Evolutionary conservation across 2,329 filamentous ascomycete genomes (phyloP), one percentile per base, ranked within the genome.

Genomic region (Fusarium acutatum): DNA sequence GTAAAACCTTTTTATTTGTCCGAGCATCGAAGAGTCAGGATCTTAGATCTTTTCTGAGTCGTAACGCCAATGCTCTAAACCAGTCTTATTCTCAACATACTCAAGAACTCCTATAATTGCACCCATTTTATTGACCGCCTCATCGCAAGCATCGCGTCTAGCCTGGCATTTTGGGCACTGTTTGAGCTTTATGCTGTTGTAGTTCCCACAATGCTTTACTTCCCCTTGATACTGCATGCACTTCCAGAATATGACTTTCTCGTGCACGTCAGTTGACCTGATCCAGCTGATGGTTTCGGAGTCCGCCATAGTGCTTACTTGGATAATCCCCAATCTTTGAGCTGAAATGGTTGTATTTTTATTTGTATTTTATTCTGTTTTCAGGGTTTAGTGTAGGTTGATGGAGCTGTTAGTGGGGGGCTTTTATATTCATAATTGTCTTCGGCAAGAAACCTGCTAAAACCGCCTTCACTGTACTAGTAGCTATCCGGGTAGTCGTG

Each of bases 21-120:
- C 1, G 3, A n/a, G 24, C 5, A 22, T 17, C 3, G 12, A 15
- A 11, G 6, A 34, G 1, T 11, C 5, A 14, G 24, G 6, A 35
- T 4, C 20, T 37, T 24, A 30, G 8, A 35, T 9, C 1, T 10
- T 17, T 2, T 30, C 26, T 4, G 37, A 26, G 24, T 64, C 35
- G 17, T 70, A 66, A 14, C 34, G 35, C 53, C 60, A 70, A 32
- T 65, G 44, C 9, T 70, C 67, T 18, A 41, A 53, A 18, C 67
- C 41, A 18, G 20, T 40, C 24, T 40, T 24, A 1, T 41, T 44
- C 3, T 70, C 60, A 20, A 66, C 66, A 15, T 28, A 49, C 5
- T 30, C n/a, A 11, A 70, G 52, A 9, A 60, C 47, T 38, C 67
- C 66, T 24, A 60, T 54, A 13, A 28, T 13, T n/a, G 24, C 50